A percentile compares a stretch with the other conserved stretches of the same genome.
These are phyloP conservation scores for Phytophthora cryptogea DNA, from an alignment of 352 stramenopile genomes.

Conservation along the genomic window DNA sequence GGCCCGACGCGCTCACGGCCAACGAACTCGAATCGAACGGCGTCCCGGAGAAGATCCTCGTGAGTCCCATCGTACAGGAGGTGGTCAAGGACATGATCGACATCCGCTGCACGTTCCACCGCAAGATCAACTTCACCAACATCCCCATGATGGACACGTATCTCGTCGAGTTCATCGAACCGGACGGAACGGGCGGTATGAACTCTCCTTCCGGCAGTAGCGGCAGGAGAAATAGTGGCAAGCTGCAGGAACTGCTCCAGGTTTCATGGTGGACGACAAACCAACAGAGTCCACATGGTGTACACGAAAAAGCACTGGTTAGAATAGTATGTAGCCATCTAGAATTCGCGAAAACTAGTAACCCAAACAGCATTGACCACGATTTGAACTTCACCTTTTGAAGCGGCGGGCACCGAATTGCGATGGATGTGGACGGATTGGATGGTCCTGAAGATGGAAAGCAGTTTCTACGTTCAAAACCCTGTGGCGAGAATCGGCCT, in stretches of 20 bases:
- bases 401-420: no score
- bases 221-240: constrained; percentile 19
- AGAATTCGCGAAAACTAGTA: no score
- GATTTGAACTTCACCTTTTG: no score
- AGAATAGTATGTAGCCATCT: no score
- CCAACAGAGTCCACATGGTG: no score
- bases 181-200: constrained; percentile 22
- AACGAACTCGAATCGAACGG: constrained; percentile 90
- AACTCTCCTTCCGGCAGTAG: neutral
- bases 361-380: no score
- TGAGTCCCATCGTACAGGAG: constrained; percentile 80
- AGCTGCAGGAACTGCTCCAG: constrained; percentile 1
- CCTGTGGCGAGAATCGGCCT: no score
- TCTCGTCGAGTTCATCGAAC: constrained; percentile 78
- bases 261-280: constrained; percentile 1
- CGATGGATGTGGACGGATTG: no score
- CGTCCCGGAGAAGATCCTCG: constrained; percentile 78
- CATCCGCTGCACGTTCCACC: constrained; percentile 82
- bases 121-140: constrained; percentile 84
- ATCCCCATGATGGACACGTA: constrained; percentile 86
- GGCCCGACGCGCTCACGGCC: constrained; percentile 76
- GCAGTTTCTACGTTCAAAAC: no score
- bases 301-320: no score
- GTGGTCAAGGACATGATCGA: constrained; percentile 86
- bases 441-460: no score